These are phyloP conservation scores for Hyparrhenia diplandra DNA, from an alignment of 176 grass and related monocot genomes.

Conservation along the genomic window DNA sequence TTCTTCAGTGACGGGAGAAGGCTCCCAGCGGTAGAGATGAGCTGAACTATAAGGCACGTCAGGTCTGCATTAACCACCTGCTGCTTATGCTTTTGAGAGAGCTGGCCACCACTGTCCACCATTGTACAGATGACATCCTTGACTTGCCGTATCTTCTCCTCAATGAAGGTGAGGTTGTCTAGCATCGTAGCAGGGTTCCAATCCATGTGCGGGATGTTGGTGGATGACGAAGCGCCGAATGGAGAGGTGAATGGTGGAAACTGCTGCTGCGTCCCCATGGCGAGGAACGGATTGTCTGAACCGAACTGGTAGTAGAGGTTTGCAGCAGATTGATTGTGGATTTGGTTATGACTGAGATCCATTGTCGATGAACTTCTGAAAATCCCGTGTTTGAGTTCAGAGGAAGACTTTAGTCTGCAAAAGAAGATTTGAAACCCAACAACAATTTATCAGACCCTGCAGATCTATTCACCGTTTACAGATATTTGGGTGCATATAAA, in stretches of 20 bases:
- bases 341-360: conserved; percentile 17
- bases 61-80: conserved; percentile 59
- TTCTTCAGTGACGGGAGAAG: conserved; percentile 54
- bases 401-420: not conserved
- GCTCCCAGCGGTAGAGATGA: conserved; percentile 67
- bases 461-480: not conserved
- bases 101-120: conserved; percentile 11
- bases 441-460: not conserved
- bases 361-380: not conserved
- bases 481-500: not conserved
- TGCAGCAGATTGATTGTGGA: conserved; percentile 13
- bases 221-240: conserved; percentile 10
- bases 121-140: conserved; percentile 53
- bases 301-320: conserved; percentile 32
- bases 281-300: conserved; percentile 20
- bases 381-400: not conserved
- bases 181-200: conserved; percentile 66
- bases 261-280: conserved; percentile 18
- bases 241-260: not conserved
- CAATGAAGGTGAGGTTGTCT: conserved; percentile 59
- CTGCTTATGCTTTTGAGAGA: conserved; percentile 31
- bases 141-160: conserved; percentile 69
- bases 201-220: conserved; percentile 35
- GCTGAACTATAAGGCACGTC: conserved; percentile 57
- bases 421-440: not conserved